Base-by-base conservation (phyloP, 305 asterid species). In the Fraxinus latifolia region DNA sequence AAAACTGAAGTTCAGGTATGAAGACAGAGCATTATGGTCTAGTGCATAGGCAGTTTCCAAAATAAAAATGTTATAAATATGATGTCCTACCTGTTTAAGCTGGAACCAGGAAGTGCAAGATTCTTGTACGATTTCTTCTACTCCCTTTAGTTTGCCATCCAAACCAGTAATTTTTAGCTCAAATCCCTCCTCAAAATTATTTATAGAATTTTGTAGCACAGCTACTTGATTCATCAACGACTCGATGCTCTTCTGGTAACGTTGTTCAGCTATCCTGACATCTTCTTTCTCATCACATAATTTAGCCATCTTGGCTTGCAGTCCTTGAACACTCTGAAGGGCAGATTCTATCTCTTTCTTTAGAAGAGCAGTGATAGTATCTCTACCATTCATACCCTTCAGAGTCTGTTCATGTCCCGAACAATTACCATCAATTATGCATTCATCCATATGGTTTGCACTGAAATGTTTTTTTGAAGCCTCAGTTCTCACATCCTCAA, bases 311-410 rank as follows among this genome's bases (percentile, higher is more conserved):
- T 94, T 94, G 53, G 87, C 85, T 87, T 92, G 89, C 89, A 96
- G 90, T 74, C 84, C 91, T 87, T 94, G 87, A 83, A 94, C 89
- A 87, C 92, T 89, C 82, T 84, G 85, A 68, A 93, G 91, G 76
- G 97, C 93, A 82, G 85, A 86, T 87, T 91, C 95, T 47, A 92
- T 85, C 90, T 94, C 99, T 83, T 88, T 90, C 89, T 88, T 92
- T 82, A 95, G 87, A 81, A 89, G 95, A 86, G 82, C 47, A 83
- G 91, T 87, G 60, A 92, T 87, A 78, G 88, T 83, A 71, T 95
- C 92, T 86, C 90, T 87, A 65, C 82, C 85, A 44, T 84, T 86
- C 78, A 79, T 85, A 83, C 85, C 87, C 83, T 82, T 83, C 84
- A 77, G 81, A 76, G 58, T 70, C 25, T 83, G 79, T 85, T 68